Base-by-base conservation (phyloP, 2,329 filamentous ascomycete genomes). In the Penicillium freii region DNA sequence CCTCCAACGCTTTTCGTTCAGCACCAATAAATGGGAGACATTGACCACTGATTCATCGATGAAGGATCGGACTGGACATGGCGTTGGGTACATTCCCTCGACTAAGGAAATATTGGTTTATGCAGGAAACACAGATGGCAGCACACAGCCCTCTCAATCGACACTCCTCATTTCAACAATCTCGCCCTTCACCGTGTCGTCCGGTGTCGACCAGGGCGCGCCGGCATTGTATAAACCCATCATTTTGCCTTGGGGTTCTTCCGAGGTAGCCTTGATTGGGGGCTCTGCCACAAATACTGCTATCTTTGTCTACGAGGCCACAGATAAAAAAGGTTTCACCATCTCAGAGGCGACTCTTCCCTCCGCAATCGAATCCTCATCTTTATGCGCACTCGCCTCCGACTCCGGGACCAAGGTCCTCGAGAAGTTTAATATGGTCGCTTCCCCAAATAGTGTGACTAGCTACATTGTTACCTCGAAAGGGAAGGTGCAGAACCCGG, bases 21-120 rank as follows among this genome's bases (percentile, higher is more conserved):
- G 75, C 5, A 72, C 80, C 51, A 74, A 81, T 57, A 79, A 74
- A 55, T 90, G 87, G 87, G 78, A 84, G 58, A 82, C 80, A 42
- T 75, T 88, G 39, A 70, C 70, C 13, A 77, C 80, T 5, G 71
- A 74, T 17, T 77, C 77, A 33, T 84, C 87, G 45, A 82, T 88
- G 47, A 81, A 89, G 69, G 85, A 91, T 67, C 86, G 91, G 57
- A 79, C 85, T 57, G 84, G 87, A 65, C 93, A 97, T 73, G 87
- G 85, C 63, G 88, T 89, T 13, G 82, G 84, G 19, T 97, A 92
- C 70, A 79, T 97, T 53, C 82, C 86, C 60, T 81, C 82, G 23
- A 83, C 85, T 17, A 82, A 90, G 54, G 82, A 85, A 4, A 89
- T 97, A 54, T 76, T 97, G 25, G 81, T 96, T 27, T 97, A 92